Percentiles rank a stretch among this genome's conserved stretches.
These are phyloP conservation scores for Mycosphaerelloides madeirae DNA, from an alignment of 2,329 filamentous ascomycete genomes.

Conservation along the genomic window DNA sequence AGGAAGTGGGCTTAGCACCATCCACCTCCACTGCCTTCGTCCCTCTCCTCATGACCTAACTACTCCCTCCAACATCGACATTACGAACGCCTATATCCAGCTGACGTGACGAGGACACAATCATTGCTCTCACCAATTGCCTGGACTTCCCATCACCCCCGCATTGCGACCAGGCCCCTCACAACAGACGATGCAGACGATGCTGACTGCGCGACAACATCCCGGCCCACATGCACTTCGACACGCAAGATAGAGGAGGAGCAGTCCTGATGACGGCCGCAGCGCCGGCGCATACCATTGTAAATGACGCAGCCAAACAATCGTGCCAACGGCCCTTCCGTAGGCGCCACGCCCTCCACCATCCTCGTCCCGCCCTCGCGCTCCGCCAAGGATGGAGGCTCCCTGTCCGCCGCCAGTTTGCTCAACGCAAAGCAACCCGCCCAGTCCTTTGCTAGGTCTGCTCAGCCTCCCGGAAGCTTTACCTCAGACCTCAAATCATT, in stretches of 20 bases:
- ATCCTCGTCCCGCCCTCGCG: conserved; percentile 41
- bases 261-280: conserved; percentile 17
- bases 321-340: conserved; percentile 30
- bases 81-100: too few relatives aligned
- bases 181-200: neutral
- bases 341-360: conserved; percentile 20
- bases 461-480: conserved; percentile 73
- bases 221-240: conserved; percentile 19
- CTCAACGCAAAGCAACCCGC: conserved; percentile 47
- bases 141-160: too few relatives aligned
- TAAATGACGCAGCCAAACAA: conserved; percentile 27
- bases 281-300: conserved; percentile 12
- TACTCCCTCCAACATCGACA: too few relatives aligned
- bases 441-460: conserved; percentile 65
- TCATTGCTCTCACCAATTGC: too few relatives aligned
- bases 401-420: conserved; percentile 50
- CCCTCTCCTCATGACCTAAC: too few relatives aligned
- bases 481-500: conserved; percentile 78
- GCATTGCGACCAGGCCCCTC: too few relatives aligned
- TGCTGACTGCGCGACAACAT: conserved; percentile 4
- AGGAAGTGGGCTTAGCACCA: too few relatives aligned
- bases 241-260: conserved; percentile 16
- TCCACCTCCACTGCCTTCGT: too few relatives aligned
- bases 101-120: too few relatives aligned
- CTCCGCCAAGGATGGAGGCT: conserved; percentile 49